Conservation (phyloP, 1,284 basidiomycete species). For the Trichosporon asahii region DNA sequence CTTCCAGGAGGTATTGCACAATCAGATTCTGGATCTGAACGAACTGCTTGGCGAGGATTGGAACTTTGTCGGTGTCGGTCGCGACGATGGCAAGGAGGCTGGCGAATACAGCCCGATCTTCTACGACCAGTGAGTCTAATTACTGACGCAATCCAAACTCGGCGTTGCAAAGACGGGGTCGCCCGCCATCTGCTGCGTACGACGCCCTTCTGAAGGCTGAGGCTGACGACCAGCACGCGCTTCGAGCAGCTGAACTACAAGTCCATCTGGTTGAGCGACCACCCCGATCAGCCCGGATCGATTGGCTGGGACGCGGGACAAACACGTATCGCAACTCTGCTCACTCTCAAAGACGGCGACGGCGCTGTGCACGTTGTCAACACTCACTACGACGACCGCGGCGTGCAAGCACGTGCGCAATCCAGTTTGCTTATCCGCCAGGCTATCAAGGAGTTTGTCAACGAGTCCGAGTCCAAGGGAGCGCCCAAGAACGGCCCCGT, state of each 20-base stretch:
- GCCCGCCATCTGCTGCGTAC: neutral
- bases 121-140: constrained; percentile 56
- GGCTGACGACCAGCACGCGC: constrained; percentile 6
- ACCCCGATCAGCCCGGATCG: constrained; percentile 39
- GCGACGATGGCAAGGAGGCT: constrained; percentile 59
- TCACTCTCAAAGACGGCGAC: constrained; percentile 31
- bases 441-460: constrained; percentile 35
- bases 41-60: constrained; percentile 58
- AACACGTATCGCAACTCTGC: constrained; percentile 46
- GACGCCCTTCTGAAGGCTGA: neutral
- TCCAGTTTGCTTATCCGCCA: constrained; percentile 43
- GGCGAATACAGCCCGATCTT: constrained; percentile 67
- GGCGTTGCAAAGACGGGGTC: neutral
- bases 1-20: constrained; percentile 58
- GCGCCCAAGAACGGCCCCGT: constrained; percentile 23
- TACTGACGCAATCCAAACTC: neutral
- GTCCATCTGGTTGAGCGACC: constrained; percentile 45
- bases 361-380: constrained; percentile 44
- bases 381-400: constrained; percentile 50
- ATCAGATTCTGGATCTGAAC: constrained; percentile 62
- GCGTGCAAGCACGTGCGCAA: constrained; percentile 36
- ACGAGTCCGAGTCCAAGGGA: constrained; percentile 10
- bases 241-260: constrained; percentile 29
- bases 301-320: constrained; percentile 50
- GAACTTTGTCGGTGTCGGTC: constrained; percentile 63